Evolutionary conservation across 306 rosid genomes (phyloP), one percentile per base, ranked within the genome.

Genomic region (Cicer judaicum): DNA sequence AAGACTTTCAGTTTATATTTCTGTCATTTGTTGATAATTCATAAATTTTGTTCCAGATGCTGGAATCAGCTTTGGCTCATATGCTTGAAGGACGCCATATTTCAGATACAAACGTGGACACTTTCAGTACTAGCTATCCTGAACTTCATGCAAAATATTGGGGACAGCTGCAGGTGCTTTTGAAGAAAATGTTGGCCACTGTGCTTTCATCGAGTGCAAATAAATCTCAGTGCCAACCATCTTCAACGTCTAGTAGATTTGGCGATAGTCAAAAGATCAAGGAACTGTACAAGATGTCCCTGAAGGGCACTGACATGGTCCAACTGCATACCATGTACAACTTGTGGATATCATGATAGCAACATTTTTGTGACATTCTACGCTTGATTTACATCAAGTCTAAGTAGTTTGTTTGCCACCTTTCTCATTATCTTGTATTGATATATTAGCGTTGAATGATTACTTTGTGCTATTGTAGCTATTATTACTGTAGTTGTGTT

Each of bases 61-160:
- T 89, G 72, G 98, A 93, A 71, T 85, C 89, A 52, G 92, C 97
- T 83, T 61, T 93, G 65, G 86, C 83, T 42, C 83, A 84, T 78
- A 79, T 93, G 97, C 92, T 93, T 43, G 97, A 91, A 86, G 98
- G 91, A 67, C 97, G 90, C 13, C 86, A 85, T 46, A 65, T 93
- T 36, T 81, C 89, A 0, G 82, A 88, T 74, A 36, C 79, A n/a
- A 63, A 79, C 74, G 70, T 48, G 1, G 92, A 91, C 76, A 80
- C 81, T 21, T 79, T 78, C 81, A 67, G 73, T 57, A 78, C 56
- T 50, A 68, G 74, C 53, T 18, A 83, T 78, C 87, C 89, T 1
- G 96, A 88, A 64, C 43, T 87, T 44, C 91, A 89, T 75, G 87
- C 91, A 56, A 88, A 84, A 78, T 93, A 91, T 76, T 93, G 96